Evolutionary conservation across 2,329 filamentous ascomycete genomes (phyloP), one percentile per base, ranked within the genome.

Genomic region (Aspergillus sp.): DNA sequence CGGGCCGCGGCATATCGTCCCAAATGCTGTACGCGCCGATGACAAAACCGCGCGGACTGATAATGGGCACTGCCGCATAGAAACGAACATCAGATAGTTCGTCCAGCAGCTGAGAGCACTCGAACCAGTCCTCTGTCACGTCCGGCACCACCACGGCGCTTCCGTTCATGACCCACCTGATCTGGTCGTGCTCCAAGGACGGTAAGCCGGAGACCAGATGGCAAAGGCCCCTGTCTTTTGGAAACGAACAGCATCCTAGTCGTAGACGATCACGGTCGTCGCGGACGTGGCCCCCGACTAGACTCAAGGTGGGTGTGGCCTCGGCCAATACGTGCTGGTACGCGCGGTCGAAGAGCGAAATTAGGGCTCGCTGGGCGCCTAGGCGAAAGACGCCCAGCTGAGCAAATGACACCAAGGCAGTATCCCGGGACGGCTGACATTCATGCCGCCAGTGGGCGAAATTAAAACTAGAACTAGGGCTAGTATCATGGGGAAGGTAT

Each of bases 1-100:
- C 47, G 1, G 45, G 32, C 7, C 78, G 73, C 0, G 75, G 71
- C 23, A 70, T 67, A 44, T 78, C 73, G 53, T 83, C 81, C 2
- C 80, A 69, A 1, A 84, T 75, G 42, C 74, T 73, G 49, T 79
- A 81, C 2, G 73, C 73, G n/a, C 82, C 82, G 45, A 85, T 82
- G 23, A 69, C 69, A 48, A 75, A 72, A 19, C 78, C 74, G 33
- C 72, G 72, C 0, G 72, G 74, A 7, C 77, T 80, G 22, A 74
- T 68, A 41, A 85, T 80, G 1, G 82, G 82, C 0, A 83, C 80
- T 4, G 72, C 75, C 4, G 74, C 75, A 48, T 79, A 78, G 57
- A 80, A 81, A 19, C 62, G 60, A 5, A 70, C 49, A 19, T 64
- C 52, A 0, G 65, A 60, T 6, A 57, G 43, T 3, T 50, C 55